A percentile compares a stretch with the other conserved stretches of the same genome.
phyloP scores from a whole-genome alignment of 1,284 basidiomycete genomes.

The Ustilago xerochloae region DNA sequence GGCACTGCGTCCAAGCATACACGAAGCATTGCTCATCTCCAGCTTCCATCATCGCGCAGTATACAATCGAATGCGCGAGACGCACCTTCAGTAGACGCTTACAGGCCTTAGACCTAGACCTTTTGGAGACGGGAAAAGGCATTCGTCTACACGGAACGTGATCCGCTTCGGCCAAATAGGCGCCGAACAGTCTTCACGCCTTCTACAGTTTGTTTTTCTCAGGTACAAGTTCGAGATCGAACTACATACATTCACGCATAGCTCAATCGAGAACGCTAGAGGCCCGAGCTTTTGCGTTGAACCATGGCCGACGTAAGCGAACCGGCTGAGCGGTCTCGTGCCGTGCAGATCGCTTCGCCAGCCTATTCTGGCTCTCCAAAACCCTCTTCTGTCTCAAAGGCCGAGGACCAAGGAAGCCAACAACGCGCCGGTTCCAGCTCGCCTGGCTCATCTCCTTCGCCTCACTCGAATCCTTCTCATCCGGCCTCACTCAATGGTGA shows the following conservation, averaged over 20 bases:
- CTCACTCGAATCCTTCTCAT: conserved; percentile 26
- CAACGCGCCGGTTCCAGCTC: conserved; percentile 15
- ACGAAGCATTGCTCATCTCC: too few species aligned
- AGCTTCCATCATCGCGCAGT: too few species aligned
- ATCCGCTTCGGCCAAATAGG: neutral
- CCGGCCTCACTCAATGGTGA: conserved; percentile 39
- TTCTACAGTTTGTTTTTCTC: too few species aligned
- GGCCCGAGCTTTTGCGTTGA: too few species aligned
- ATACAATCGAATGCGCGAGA: too few species aligned
- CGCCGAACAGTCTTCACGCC: neutral
- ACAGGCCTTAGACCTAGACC: conserved; percentile 32
- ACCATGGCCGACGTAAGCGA: conserved; percentile 19
- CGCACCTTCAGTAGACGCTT: conserved; percentile 19
- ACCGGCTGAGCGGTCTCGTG: conserved; percentile 1
- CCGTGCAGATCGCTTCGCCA: conserved; percentile 2
- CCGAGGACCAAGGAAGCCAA: neutral
- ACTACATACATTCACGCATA: too few species aligned
- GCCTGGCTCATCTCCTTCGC: conserved; percentile 25
- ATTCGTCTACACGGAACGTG: conserved; percentile 17
- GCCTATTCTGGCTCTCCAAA: conserved; percentile 4
- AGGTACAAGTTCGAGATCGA: too few species aligned
- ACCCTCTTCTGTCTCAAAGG: neutral
- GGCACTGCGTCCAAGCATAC: too few species aligned
- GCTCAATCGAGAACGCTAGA: too few species aligned
- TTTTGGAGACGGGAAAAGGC: conserved; percentile 17